These are phyloP conservation scores for Fusarium pininemorale DNA, from an alignment of 2,329 filamentous ascomycete genomes.

Conservation along the genomic window DNA sequence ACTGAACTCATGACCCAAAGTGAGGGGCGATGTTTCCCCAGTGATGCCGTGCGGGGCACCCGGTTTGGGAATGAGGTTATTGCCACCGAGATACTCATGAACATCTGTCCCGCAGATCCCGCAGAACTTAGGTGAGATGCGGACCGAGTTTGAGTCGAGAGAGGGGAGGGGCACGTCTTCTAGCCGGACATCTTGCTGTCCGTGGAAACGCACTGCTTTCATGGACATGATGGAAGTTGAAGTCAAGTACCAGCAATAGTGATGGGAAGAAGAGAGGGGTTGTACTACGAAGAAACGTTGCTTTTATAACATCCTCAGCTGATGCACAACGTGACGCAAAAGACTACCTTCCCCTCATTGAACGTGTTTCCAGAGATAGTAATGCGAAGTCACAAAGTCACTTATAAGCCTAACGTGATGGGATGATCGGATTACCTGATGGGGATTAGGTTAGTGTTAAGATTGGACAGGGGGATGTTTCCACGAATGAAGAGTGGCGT, in stretches of 20 bases:
- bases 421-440: constrained; percentile 6
- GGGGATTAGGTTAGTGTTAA: constrained; percentile 1
- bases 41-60: constrained; percentile 18
- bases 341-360: constrained; percentile 4
- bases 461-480: neutral
- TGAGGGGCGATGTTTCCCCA: constrained; percentile 15
- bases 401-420: neutral
- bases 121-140: constrained; percentile 1
- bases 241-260: neutral
- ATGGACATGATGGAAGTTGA: neutral
- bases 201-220: constrained; percentile 16
- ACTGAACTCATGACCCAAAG: constrained; percentile 14
- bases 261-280: neutral
- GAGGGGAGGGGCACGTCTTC: neutral
- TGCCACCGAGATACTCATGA: constrained; percentile 18
- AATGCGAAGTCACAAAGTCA: constrained; percentile 22
- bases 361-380: constrained; percentile 6
- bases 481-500: neutral
- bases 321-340: constrained; percentile 5
- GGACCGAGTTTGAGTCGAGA: neutral
- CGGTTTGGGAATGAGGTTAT: constrained; percentile 19
- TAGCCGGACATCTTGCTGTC: constrained; percentile 1
- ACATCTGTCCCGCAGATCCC: constrained; percentile 20
- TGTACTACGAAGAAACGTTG: too few relatives aligned
- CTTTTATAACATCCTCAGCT: neutral